phyloP scores from a whole-genome alignment of 345 rosid genomes.

The Litchi chinensis region DNA sequence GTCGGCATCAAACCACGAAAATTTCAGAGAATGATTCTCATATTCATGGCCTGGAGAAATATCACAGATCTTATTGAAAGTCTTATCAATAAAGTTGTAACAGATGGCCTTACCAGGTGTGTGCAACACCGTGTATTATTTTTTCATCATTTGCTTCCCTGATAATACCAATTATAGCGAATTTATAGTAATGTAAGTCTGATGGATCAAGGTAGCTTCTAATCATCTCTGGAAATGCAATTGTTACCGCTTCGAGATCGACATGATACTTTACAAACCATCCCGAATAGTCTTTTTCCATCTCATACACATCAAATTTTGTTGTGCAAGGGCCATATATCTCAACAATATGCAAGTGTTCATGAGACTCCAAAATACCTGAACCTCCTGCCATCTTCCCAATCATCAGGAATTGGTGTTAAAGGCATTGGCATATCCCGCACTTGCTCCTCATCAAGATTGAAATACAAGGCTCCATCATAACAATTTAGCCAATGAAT shows the following conservation, averaged over 20 bases:
- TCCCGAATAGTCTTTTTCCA: conserved; percentile 6
- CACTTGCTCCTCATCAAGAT: background rate
- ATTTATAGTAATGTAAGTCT: background rate
- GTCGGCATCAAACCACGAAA: too few relatives aligned
- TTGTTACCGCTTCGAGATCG: background rate
- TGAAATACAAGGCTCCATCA: background rate
- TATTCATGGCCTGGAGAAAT: background rate
- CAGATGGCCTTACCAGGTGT: background rate
- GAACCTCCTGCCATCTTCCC: background rate
- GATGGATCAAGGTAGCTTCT: background rate
- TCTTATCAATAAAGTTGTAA: background rate
- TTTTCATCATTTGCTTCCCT: background rate
- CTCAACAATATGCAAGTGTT: conserved; percentile 20
- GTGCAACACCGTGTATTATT: background rate
- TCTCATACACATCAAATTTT: conserved; percentile 20
- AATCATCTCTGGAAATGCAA: conserved; percentile 20
- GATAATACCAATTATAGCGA: background rate
- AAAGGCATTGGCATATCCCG: background rate
- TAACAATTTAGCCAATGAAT: too few relatives aligned
- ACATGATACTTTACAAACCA: conserved; percentile 15
- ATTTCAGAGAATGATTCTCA: too few relatives aligned
- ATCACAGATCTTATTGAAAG: background rate
- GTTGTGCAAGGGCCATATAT: background rate
- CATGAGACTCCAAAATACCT: conserved; percentile 3
- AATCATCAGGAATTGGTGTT: too few relatives aligned